Conservation (phyloP, 768 basidiomycete species). For the Mycena galericulata region DNA sequence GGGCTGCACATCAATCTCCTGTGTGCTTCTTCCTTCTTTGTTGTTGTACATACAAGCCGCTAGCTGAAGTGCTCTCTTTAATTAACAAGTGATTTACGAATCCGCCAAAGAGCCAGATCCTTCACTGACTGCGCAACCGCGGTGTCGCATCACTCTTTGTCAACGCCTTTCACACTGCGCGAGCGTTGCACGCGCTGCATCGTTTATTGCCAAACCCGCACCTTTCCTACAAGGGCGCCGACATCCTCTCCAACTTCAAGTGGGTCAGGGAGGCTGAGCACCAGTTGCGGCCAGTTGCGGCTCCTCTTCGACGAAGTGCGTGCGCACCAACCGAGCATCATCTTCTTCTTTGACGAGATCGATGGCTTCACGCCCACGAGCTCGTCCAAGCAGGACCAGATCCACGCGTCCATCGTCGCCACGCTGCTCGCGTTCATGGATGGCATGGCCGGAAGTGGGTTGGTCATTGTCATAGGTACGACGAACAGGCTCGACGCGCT, state of each 20-base stretch:
- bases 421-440: conserved; percentile 98
- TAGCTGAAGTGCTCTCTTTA: neutral
- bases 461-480: conserved; percentile 97
- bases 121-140: conserved; percentile 90
- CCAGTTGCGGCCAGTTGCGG: conserved; percentile 93
- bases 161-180: conserved; percentile 79
- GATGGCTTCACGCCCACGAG: conserved; percentile 98
- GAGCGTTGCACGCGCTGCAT: conserved; percentile 57
- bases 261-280: conserved; percentile 99
- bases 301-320: conserved; percentile 96
- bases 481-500: conserved; percentile 99
- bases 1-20: conserved; percentile 93
- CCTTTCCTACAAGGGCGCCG: conserved; percentile 96
- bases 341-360: conserved; percentile 99
- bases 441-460: conserved; percentile 98
- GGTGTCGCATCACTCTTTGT: conserved; percentile 92
- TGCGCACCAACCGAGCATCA: conserved; percentile 93
- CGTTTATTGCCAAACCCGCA: conserved; percentile 74
- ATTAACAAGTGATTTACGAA: conserved; percentile 83
- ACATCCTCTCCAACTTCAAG: conserved; percentile 96
- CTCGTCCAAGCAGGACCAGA: conserved; percentile 99
- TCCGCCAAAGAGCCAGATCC: conserved; percentile 92
- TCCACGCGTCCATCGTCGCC: conserved; percentile 97
- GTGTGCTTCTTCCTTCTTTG: conserved; percentile 60
- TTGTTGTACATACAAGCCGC: neutral